These are phyloP conservation scores for Pterocarpus macrocarpus DNA, from an alignment of 306 rosid species.

Conservation along the genomic window DNA sequence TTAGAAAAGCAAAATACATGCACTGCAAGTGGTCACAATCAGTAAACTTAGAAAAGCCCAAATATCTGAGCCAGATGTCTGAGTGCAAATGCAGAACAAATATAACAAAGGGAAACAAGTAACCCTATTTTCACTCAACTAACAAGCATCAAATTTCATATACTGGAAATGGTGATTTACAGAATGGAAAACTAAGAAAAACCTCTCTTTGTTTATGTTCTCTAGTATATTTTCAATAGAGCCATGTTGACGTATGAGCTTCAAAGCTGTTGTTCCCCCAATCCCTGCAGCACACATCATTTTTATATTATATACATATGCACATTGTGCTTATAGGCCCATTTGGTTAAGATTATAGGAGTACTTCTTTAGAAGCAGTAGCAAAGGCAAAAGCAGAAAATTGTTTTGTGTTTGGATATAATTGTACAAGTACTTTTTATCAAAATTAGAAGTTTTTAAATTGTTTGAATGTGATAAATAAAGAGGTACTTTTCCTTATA, in stretches of 20 bases:
- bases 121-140: constrained; percentile 21
- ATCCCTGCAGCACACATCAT: constrained; percentile 70
- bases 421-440: no score
- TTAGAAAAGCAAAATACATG: constrained; percentile 22
- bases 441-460: no score
- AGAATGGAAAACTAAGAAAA: constrained; percentile 39
- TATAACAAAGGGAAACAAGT: constrained; percentile 35
- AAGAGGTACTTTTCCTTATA: no score
- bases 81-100: constrained; percentile 12
- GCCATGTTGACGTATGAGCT: constrained; percentile 95
- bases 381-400: no score
- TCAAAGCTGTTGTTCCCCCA: constrained; percentile 94
- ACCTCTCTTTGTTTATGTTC: constrained; percentile 92
- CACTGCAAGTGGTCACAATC: not conserved
- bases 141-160: constrained; percentile 9
- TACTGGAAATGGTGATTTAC: constrained; percentile 15
- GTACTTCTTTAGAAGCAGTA: no score
- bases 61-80: constrained; percentile 36
- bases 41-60: constrained; percentile 23
- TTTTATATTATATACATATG: constrained; percentile 20
- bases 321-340: constrained; percentile 1
- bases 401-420: no score
- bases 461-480: no score
- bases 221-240: constrained; percentile 87
- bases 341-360: no score